Conservation (phyloP, 1,284 basidiomycete genomes). For the Meira miltonrushii region DNA sequence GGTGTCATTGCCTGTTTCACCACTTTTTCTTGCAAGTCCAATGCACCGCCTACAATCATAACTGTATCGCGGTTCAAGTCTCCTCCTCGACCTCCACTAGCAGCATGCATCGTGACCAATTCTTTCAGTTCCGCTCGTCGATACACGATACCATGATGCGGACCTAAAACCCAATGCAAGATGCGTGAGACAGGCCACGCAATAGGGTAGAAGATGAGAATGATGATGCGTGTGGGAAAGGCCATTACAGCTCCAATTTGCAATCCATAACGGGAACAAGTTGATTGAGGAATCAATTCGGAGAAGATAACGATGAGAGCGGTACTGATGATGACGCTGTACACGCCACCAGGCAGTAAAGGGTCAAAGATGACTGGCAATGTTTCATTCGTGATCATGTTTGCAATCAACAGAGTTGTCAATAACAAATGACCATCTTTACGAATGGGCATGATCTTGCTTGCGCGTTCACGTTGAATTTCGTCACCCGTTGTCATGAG, state of each 20-base stretch:
- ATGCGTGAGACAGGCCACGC: slow-evolving; percentile 52
- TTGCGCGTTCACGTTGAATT: slow-evolving; percentile 72
- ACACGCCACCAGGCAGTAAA: slow-evolving; percentile 75
- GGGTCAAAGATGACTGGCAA: slow-evolving; percentile 84
- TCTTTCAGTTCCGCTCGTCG: slow-evolving; percentile 63
- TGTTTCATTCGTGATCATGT: slow-evolving; percentile 55
- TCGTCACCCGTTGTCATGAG: slow-evolving; percentile 75
- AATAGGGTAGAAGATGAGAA: slow-evolving; percentile 50
- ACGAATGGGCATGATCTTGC: slow-evolving; percentile 79
- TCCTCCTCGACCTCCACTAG: slow-evolving; percentile 59
- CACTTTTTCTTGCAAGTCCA: slow-evolving; percentile 67
- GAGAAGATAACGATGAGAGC: slow-evolving; percentile 62
- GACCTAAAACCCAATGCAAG: slow-evolving; percentile 49
- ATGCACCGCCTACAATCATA: slow-evolving; percentile 68
- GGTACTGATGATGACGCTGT: slow-evolving; percentile 56
- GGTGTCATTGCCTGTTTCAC: slow-evolving; percentile 74
- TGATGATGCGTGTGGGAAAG: slow-evolving; percentile 44
- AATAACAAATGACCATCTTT: slow-evolving; percentile 55
- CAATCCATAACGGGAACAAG: slow-evolving; percentile 53
- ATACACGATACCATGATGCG: slow-evolving; percentile 51
- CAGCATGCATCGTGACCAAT: slow-evolving; percentile 67
- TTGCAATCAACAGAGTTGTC: slow-evolving; percentile 50
- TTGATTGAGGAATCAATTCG: slow-evolving; percentile 76
- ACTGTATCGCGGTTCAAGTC: slow-evolving; percentile 70
- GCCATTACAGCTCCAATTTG: slow-evolving; percentile 51